A percentile compares a stretch with the other conserved stretches of the same genome.
Conservation (phyloP, 208 protist genomes). For the Crithidia brevicula region DNA sequence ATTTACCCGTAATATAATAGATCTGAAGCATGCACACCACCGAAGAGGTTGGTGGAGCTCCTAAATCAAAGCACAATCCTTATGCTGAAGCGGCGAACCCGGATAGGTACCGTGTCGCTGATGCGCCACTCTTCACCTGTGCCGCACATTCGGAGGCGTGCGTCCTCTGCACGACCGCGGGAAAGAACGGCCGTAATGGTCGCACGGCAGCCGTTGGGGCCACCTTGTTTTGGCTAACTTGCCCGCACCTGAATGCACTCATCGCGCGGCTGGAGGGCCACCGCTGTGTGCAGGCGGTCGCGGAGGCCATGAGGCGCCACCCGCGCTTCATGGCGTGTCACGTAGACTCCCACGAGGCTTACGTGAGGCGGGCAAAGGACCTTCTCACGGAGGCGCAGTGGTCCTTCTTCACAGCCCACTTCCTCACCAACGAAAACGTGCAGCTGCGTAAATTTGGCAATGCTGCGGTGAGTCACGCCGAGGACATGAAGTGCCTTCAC, state of each 20-base stretch:
- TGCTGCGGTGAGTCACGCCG: slow-evolving; percentile 72
- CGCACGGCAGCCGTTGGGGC: slow-evolving; percentile 73
- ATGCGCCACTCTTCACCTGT: slow-evolving; percentile 67
- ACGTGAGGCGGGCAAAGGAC: slow-evolving; percentile 40
- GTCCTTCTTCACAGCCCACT: slow-evolving; percentile 74
- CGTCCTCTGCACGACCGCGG: slow-evolving; percentile 79
- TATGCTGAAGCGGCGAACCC: slow-evolving; percentile 67
- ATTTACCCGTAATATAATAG: not conserved
- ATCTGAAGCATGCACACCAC: not conserved
- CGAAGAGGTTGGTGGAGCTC: not conserved
- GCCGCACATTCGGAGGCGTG: slow-evolving; percentile 48
- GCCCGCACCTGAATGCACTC: slow-evolving; percentile 78
- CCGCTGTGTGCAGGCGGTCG: slow-evolving; percentile 47
- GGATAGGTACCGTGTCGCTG: slow-evolving; percentile 63
- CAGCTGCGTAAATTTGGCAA: slow-evolving; percentile 74
- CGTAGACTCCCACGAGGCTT: slow-evolving; percentile 63
- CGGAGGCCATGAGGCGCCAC: slow-evolving; percentile 35
- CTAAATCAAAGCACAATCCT: slow-evolving; percentile 27
- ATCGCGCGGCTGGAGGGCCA: slow-evolving; percentile 75
- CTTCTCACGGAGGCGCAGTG: slow-evolving; percentile 57
- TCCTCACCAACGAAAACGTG: slow-evolving; percentile 24
- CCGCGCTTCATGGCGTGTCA: slow-evolving; percentile 31
- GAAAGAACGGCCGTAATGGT: slow-evolving; percentile 77
- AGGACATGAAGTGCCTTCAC: slow-evolving; percentile 89
- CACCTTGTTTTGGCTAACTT: slow-evolving; percentile 88